A percentile compares a stretch with the other conserved stretches of the same genome.
phyloP scores from a whole-genome alignment of 2,329 filamentous ascomycete species.

The Penicillium sp. region DNA sequence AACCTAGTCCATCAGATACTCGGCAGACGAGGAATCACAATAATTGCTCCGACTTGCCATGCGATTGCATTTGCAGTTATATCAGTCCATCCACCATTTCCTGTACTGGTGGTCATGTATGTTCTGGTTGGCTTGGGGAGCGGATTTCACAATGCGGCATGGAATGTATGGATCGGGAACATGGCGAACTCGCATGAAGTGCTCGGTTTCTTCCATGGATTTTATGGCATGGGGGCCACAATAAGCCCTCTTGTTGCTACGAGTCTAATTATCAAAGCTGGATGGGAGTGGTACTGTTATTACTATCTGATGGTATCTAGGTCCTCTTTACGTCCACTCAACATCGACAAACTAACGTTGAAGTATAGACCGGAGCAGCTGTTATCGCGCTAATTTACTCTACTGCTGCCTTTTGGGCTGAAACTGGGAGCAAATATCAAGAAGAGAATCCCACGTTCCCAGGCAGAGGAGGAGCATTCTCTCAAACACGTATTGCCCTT shows the following conservation, averaged over 20 bases:
- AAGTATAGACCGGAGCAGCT: constrained; percentile 16
- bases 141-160: constrained; percentile 49
- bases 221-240: constrained; percentile 62
- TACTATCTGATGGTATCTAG: constrained; percentile 17
- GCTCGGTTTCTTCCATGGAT: constrained; percentile 68
- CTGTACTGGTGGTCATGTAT: constrained; percentile 34
- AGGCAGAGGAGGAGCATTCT: constrained; percentile 8
- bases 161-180: constrained; percentile 63
- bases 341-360: neutral
- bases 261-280: constrained; percentile 61
- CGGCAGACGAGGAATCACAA: constrained; percentile 70
- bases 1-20: constrained; percentile 43
- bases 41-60: constrained; percentile 50
- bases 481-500: constrained; percentile 42
- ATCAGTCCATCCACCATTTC: constrained; percentile 35
- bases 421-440: constrained; percentile 13
- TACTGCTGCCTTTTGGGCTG: constrained; percentile 18
- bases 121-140: constrained; percentile 38
- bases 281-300: constrained; percentile 18
- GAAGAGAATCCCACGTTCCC: constrained; percentile 22
- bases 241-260: constrained; percentile 61
- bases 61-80: constrained; percentile 30
- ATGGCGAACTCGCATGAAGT: constrained; percentile 71
- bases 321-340: neutral
- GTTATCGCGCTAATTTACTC: constrained; percentile 14